Base-by-base conservation (phyloP, 1,139 yeast genomes). In the Yamadazyma pseudoaaseri region DNA sequence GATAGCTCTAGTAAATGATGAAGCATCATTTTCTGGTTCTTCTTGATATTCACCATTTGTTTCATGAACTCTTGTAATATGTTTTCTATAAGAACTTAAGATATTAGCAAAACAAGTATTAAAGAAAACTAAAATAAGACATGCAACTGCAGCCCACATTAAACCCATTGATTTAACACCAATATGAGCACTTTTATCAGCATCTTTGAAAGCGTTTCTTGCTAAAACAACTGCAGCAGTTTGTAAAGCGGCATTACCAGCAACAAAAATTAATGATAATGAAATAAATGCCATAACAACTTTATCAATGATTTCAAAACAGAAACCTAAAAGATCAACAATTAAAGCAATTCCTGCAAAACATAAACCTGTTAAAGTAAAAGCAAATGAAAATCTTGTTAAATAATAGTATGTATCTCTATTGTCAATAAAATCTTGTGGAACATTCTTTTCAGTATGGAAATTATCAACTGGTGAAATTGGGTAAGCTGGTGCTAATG, bases 401-500 rank as follows among this genome's bases (percentile, higher is more conserved):
- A 84, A 65, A 61, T 80, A 84, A 65, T 65, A 84, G 60, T 70
- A 81, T 21, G 79, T 68, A 51, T 73, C 67, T 64, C 82, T 72
- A 59, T 76, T 70, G 44, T 57, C 52, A 43, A 79, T 51, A 42
- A 84, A 83, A 41, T 69, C 70, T 16, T 45, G 31, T 26, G 90
- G 89, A 37, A 83, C 69, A 39, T 64, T 60, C 2, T 47, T 43
- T 21, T 65, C 56, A 37, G 81, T 73, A 33, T 65, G 68, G 47
- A 81, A 83, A 61, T 84, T 83, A 57, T 82, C 86, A 37, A 62
- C 72, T 20, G 92, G 92, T 5, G 89, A 80, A 43, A 84, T 62
- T 38, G 90, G 86, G 51, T 65, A 72, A 30, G 83, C 90, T 27
- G 76, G 75, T 11, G 72, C 73, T 32, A 54, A 52, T 21, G 52